Evolutionary conservation across 352 stramenopile genomes (phyloP), one percentile per base, ranked within the genome.

Genomic region (Phytophthora pinifolia): DNA sequence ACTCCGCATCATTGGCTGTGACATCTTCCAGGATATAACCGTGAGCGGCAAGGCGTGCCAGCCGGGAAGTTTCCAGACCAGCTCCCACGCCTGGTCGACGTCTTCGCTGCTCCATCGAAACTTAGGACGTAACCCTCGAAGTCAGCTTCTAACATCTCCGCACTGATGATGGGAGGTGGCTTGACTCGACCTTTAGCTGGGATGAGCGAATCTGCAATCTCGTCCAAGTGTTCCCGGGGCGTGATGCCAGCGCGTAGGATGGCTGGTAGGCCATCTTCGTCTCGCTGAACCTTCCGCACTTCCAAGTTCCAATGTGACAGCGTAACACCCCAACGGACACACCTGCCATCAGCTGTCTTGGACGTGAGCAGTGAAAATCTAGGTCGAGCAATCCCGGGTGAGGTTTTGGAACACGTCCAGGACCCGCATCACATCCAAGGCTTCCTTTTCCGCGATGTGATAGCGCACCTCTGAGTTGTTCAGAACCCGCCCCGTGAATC

Each of bases 1-100:
- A 53, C 12, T 53, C 46, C 3, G 46, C 46, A 18, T 53, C 46
- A 9, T 53, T 44, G 2, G 37, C 46, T 0, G 46, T 53, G 8
- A 53, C 46, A 5, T 44, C 33, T 7, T 53, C 13, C 8, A 53
- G 9, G n/a, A n/a, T n/a, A n/a, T n/a, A n/a, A n/a, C n/a, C n/a
- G n/a, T n/a, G n/a, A n/a, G n/a, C n/a, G n/a, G n/a, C n/a, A n/a
- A n/a, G n/a, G n/a, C n/a, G n/a, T n/a, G n/a, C n/a, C n/a, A n/a
- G n/a, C n/a, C n/a, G n/a, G n/a, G n/a, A n/a, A n/a, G n/a, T n/a
- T n/a, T n/a, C n/a, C n/a, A n/a, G n/a, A n/a, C n/a, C 42, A 48
- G 10, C 42, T 48, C 2, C 42, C 42, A 29, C 30, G 14, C 6
- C 29, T 27, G 5, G 46, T 36, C 9, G n/a, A 36, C n/a, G 46